Percentiles rank a stretch among this genome's conserved stretches.
Conservation (phyloP, 495 filamentous ascomycete species). For the Terfezia boudieri region DNA sequence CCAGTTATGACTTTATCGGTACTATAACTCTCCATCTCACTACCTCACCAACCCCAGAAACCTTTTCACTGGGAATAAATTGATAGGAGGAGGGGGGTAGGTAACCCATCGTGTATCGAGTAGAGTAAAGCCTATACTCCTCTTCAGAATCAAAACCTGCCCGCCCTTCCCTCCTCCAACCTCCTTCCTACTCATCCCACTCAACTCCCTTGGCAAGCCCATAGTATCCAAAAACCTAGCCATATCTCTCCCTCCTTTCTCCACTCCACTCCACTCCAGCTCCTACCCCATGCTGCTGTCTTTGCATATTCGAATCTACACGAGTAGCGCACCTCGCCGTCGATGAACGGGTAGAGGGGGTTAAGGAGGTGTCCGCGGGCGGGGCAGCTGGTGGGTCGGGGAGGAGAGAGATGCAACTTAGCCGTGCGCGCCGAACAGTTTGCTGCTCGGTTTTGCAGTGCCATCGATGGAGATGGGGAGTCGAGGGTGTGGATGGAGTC, state of each 20-base stretch:
- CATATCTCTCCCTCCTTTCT: conserved; percentile 49
- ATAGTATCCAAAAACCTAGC: conserved; percentile 42
- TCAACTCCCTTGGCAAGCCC: conserved; percentile 43
- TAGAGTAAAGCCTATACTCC: no score
- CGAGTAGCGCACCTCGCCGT: conserved; percentile 84
- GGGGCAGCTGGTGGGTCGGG: conserved; percentile 61
- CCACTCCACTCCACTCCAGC: conserved; percentile 54
- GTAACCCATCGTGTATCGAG: no score
- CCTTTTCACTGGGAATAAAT: no score
- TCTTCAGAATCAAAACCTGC: no score
- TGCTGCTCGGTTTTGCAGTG: conserved; percentile 76
- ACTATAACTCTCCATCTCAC: no score
- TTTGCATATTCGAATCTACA: conserved; percentile 83
- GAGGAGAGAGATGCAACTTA: conserved; percentile 70
- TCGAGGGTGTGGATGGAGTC: conserved; percentile 88
- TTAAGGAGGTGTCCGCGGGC: conserved; percentile 67
- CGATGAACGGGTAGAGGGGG: conserved; percentile 77
- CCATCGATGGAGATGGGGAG: no score
- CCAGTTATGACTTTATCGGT: no score
- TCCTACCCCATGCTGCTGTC: conserved; percentile 79
- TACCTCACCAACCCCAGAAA: no score
- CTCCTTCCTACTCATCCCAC: conserved; percentile 36
- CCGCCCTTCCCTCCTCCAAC: conserved; percentile 22
- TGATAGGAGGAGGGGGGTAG: no score
- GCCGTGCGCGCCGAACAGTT: conserved; percentile 80